phyloP scores from a whole-genome alignment of 1,284 basidiomycete genomes.

The Cerioporus squamosus region DNA sequence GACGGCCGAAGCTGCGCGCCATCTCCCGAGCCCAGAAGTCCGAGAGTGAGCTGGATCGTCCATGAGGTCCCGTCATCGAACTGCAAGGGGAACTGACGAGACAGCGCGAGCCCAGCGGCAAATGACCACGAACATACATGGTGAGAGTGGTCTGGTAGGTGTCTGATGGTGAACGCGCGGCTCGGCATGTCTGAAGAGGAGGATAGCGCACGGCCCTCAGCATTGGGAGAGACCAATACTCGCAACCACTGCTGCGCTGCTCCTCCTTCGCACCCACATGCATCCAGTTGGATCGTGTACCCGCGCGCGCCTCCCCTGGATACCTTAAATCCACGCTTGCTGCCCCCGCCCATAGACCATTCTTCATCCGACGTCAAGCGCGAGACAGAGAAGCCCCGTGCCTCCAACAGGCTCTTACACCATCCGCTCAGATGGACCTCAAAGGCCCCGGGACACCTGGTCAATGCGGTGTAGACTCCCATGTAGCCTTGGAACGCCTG shows the following conservation, averaged over 20 bases:
- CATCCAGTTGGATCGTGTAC: background rate
- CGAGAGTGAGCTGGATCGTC: constrained; percentile 5
- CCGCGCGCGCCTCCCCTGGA: background rate
- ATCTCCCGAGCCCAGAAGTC: background rate
- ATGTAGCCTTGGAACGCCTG: constrained; percentile 8
- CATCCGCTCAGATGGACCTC: constrained; percentile 6
- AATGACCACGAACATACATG: constrained; percentile 19
- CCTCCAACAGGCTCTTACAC: constrained; percentile 6
- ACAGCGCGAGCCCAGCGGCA: constrained; percentile 7
- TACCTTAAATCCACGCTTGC: background rate
- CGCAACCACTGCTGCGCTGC: constrained; percentile 1
- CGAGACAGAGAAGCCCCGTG: background rate
- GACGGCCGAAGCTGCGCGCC: background rate
- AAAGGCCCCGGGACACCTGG: constrained; percentile 2
- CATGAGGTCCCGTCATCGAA: background rate
- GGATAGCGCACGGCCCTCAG: background rate
- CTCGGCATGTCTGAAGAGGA: background rate
- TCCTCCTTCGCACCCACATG: background rate
- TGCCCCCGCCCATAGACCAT: background rate
- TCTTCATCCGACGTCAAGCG: background rate
- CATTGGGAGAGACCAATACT: background rate
- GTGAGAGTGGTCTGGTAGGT: constrained; percentile 2
- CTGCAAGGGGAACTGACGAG: constrained; percentile 3
- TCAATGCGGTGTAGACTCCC: constrained; percentile 1
- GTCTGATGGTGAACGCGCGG: background rate